Evolutionary conservation across 768 basidiomycete genomes (phyloP).

Genomic region (Termitomyces sp.): DNA sequence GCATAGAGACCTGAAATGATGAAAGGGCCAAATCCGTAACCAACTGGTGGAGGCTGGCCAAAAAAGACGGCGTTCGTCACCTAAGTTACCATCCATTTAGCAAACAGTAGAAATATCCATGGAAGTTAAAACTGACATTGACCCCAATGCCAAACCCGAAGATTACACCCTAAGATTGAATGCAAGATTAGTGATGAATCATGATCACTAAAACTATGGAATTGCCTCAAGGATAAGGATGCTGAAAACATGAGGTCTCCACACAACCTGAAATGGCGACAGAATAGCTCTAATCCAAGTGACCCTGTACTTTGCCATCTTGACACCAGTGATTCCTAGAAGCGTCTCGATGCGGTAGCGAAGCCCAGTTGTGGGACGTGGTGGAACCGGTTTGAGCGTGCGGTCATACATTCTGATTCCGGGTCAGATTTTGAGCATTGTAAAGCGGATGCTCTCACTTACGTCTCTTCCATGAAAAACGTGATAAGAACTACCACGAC

Average conservation of each 20-base stretch:
- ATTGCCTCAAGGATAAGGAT: slow-evolving; percentile 51
- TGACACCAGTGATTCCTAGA: slow-evolving; percentile 58
- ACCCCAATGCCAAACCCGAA: slow-evolving; percentile 69
- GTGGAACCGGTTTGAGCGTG: slow-evolving; percentile 46
- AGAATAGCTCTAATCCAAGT: slow-evolving; percentile 45
- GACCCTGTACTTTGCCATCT: slow-evolving; percentile 53
- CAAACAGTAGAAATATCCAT: neutral
- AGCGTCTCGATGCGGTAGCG: slow-evolving; percentile 55
- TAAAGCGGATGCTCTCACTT: slow-evolving; percentile 28
- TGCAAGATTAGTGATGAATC: neutral
- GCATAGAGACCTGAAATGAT: slow-evolving; percentile 52
- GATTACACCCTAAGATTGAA: slow-evolving; percentile 35
- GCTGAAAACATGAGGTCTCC: slow-evolving; percentile 58
- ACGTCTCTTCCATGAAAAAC: slow-evolving; percentile 69
- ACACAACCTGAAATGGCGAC: slow-evolving; percentile 49
- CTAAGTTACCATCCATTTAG: slow-evolving; percentile 22
- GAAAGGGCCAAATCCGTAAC: slow-evolving; percentile 48
- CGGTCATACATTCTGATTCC: slow-evolving; percentile 61
- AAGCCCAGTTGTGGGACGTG: slow-evolving; percentile 35
- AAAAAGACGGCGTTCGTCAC: slow-evolving; percentile 68
- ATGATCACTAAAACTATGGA: neutral
- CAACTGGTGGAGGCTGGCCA: slow-evolving; percentile 48
- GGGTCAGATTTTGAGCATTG: neutral
- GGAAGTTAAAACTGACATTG: slow-evolving; percentile 34
- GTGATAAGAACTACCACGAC: slow-evolving; percentile 54